A percentile compares a stretch with the other conserved stretches of the same genome.
Conservation (phyloP, 2,329 filamentous ascomycete species). For the Claviceps spartinae region DNA sequence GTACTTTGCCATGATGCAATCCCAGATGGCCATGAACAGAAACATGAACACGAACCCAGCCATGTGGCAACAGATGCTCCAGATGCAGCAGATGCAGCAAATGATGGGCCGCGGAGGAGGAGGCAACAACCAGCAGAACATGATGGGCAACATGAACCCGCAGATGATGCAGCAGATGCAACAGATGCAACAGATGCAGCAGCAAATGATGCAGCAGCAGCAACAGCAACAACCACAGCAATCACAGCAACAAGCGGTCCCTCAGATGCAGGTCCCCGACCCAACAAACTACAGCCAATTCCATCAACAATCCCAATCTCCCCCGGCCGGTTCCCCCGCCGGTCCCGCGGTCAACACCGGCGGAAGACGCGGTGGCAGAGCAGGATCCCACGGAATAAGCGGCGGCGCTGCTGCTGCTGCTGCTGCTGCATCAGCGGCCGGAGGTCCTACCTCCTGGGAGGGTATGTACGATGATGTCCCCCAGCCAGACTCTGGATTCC, state of each 20-base stretch:
- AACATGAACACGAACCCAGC: slow-evolving; percentile 60
- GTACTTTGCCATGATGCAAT: slow-evolving; percentile 90
- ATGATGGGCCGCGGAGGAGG: slow-evolving; percentile 34
- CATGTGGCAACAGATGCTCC: slow-evolving; percentile 65
- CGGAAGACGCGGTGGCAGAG: slow-evolving; percentile 11
- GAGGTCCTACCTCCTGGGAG: slow-evolving; percentile 79
- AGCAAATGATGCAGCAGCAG: slow-evolving; percentile 34
- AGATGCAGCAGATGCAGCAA: slow-evolving; percentile 58
- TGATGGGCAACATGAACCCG: slow-evolving; percentile 31
- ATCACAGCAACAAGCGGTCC: slow-evolving; percentile 15
- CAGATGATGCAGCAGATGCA: slow-evolving; percentile 49
- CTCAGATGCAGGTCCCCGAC: slow-evolving; percentile 10
- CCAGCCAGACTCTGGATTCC: slow-evolving; percentile 51
- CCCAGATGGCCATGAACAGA: slow-evolving; percentile 76
- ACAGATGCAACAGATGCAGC: slow-evolving; percentile 20
- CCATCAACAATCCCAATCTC: slow-evolving; percentile 31
- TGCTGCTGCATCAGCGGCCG: slow-evolving; percentile 20
- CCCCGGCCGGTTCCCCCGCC: slow-evolving; percentile 18
- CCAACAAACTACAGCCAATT: slow-evolving; percentile 14
- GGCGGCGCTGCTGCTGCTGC: slow-evolving; percentile 17
- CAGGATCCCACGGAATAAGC: slow-evolving; percentile 16
- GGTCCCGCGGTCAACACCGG: slow-evolving; percentile 5
- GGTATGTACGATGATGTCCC: slow-evolving; percentile 97
- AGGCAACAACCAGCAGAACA: slow-evolving; percentile 21
- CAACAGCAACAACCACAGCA: slow-evolving; percentile 28